Evolutionary conservation across 192 early-diverging fungal species (phyloP).

Genomic region (Backusella macrospora): DNA sequence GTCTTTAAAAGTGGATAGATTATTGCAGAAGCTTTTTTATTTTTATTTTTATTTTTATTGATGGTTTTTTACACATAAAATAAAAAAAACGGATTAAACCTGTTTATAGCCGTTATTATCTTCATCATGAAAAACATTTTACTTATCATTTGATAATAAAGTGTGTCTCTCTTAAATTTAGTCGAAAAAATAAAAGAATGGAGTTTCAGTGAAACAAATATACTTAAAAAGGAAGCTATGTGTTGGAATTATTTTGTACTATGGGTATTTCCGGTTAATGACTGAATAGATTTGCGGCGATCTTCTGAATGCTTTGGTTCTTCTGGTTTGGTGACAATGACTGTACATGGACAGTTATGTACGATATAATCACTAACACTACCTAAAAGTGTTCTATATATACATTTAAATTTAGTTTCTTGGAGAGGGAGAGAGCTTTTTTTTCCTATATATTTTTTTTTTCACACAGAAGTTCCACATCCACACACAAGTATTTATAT

Average conservation of each 20-base stretch:
- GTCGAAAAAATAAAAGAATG: not conserved
- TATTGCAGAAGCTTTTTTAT: not conserved
- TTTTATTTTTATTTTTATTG: not conserved
- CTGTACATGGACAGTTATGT: constrained; percentile 46
- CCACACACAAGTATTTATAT: not conserved
- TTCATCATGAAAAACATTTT: not conserved
- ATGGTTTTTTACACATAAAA: not conserved
- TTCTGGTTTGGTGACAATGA: constrained; percentile 40
- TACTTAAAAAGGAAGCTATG: not conserved
- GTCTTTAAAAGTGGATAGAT: no score
- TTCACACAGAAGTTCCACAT: not conserved
- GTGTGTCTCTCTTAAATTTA: not conserved
- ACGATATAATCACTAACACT: constrained; percentile 53
- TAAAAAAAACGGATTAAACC: not conserved
- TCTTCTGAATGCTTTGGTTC: not conserved
- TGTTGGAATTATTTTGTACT: constrained; percentile 3
- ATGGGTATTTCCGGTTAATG: constrained; percentile 5
- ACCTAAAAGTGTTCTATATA: constrained; percentile 52
- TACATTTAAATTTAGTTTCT: not conserved
- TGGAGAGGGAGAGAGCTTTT: not conserved
- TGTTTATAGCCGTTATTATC: not conserved
- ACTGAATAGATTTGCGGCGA: not conserved
- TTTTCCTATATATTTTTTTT: constrained; percentile 12
- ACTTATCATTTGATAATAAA: not conserved
- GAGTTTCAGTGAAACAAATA: constrained; percentile 3